phyloP scores from a whole-genome alignment of 2,329 filamentous ascomycete species.

The Nigrospora oryzae region DNA sequence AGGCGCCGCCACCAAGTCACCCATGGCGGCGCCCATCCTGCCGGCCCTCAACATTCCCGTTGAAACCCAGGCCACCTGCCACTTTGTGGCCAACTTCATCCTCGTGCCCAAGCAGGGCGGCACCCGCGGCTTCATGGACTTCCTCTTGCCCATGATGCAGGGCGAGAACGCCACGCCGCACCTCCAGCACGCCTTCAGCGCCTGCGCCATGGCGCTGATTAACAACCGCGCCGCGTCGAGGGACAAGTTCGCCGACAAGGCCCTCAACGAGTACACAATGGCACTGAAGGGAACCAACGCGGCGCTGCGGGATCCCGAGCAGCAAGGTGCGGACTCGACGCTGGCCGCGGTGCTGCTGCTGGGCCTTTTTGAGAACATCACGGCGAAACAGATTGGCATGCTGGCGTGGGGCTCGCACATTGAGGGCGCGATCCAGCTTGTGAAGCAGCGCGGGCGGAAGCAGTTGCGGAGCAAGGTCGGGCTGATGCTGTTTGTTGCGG shows the following conservation, averaged over 20 bases:
- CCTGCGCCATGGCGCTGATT: constrained; percentile 49
- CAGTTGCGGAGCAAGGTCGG: constrained; percentile 46
- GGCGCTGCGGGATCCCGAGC: constrained; percentile 41
- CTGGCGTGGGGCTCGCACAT: constrained; percentile 55
- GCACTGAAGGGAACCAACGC: constrained; percentile 43
- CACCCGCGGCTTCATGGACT: constrained; percentile 50
- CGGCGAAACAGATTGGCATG: constrained; percentile 43
- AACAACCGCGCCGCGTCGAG: constrained; percentile 37
- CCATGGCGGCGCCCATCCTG: constrained; percentile 17
- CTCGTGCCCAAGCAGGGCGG: constrained; percentile 41
- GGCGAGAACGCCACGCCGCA: constrained; percentile 33
- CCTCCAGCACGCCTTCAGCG: constrained; percentile 48
- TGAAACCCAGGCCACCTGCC: constrained; percentile 47
- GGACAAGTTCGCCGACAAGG: constrained; percentile 25
- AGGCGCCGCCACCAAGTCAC: constrained; percentile 10
- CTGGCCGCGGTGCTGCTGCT: constrained; percentile 51
- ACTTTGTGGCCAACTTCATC: constrained; percentile 54
- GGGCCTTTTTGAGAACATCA: constrained; percentile 53
- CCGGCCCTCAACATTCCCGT: constrained; percentile 35
- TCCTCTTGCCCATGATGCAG: constrained; percentile 46
- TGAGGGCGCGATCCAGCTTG: constrained; percentile 55
- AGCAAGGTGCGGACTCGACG: constrained; percentile 45
- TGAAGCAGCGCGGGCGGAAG: constrained; percentile 47
- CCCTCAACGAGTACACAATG: constrained; percentile 44
- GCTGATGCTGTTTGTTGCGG: constrained; percentile 47